These are phyloP conservation scores for Patellifolia procumbens DNA, from an alignment of 179 eudicot genomes.

Conservation along the genomic window DNA sequence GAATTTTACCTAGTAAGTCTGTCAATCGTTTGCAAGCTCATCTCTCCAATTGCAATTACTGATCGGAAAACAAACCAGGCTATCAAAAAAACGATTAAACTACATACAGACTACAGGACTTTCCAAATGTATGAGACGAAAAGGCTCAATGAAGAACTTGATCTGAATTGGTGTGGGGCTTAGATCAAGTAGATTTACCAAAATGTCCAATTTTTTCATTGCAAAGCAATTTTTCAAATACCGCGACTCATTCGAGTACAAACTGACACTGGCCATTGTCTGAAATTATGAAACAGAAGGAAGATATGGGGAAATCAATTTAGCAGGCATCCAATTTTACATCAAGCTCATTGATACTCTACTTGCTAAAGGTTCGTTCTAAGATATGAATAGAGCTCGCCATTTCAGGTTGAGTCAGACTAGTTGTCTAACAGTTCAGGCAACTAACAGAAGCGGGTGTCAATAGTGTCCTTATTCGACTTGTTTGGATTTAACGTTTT, in stretches of 20 bases:
- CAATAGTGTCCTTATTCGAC: too few relatives aligned
- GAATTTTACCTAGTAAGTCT: constrained; percentile 64
- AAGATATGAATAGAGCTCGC: not conserved
- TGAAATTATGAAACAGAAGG: constrained; percentile 49
- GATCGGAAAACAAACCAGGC: not conserved
- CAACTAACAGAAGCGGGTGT: too few relatives aligned
- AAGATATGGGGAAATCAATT: constrained; percentile 56
- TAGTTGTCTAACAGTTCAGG: too few relatives aligned
- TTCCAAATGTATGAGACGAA: too few relatives aligned
- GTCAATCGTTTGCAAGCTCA: constrained; percentile 5
- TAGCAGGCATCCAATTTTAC: constrained; percentile 60
- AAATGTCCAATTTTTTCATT: too few relatives aligned
- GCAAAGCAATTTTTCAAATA: too few relatives aligned
- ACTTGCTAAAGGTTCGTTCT: constrained; percentile 50
- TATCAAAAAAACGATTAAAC: not conserved
- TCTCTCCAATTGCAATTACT: not conserved
- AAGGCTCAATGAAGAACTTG: too few relatives aligned
- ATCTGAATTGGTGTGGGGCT: too few relatives aligned
- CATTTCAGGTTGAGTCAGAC: not conserved
- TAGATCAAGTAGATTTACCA: too few relatives aligned
- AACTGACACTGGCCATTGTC: not conserved
- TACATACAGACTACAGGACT: too few relatives aligned
- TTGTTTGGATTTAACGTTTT: too few relatives aligned
- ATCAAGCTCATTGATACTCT: constrained; percentile 64
- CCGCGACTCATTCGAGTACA: too few relatives aligned